Conservation (phyloP, 139 green algal species). For the Picocystis salinarum region DNA sequence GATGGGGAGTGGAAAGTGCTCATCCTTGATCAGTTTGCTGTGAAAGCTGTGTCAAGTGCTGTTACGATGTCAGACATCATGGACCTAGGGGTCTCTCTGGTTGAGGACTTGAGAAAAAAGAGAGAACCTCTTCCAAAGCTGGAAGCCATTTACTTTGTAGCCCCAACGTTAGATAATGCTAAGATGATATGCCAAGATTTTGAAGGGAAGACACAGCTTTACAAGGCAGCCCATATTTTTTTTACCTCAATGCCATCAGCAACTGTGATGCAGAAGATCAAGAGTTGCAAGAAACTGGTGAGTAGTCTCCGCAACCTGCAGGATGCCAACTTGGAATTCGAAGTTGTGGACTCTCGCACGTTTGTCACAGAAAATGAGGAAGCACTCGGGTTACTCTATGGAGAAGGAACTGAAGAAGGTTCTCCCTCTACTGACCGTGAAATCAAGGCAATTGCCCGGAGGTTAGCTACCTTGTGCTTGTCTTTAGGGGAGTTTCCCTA, state of each 20-base stretch:
- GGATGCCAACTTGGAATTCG: constrained; percentile 59
- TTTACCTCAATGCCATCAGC: constrained; percentile 39
- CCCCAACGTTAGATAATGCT: constrained; percentile 29
- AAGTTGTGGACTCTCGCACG: constrained; percentile 48
- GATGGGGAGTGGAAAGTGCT: no score
- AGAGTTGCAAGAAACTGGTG: constrained; percentile 11
- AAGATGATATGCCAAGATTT: constrained; percentile 41
- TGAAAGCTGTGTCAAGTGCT: no score
- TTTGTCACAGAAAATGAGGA: constrained; percentile 55
- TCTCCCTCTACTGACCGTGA: constrained; percentile 1
- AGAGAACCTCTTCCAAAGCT: constrained; percentile 44
- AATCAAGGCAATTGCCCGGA: constrained; percentile 5
- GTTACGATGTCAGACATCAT: constrained; percentile 4
- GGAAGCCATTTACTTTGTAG: constrained; percentile 72
- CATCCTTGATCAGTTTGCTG: no score
- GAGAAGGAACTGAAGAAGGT: background rate
- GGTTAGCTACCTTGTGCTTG: constrained; percentile 39
- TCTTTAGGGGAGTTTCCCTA: constrained; percentile 27
- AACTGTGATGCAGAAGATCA: constrained; percentile 12
- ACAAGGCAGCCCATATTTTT: constrained; percentile 68
- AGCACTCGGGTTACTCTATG: constrained; percentile 16
- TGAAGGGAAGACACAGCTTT: constrained; percentile 19
- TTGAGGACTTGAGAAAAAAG: constrained; percentile 21
- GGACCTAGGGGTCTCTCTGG: constrained; percentile 11
- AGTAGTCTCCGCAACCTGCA: constrained; percentile 4